Base-by-base conservation (phyloP, 495 filamentous ascomycete species). In the Gamarada debralockiae region DNA sequence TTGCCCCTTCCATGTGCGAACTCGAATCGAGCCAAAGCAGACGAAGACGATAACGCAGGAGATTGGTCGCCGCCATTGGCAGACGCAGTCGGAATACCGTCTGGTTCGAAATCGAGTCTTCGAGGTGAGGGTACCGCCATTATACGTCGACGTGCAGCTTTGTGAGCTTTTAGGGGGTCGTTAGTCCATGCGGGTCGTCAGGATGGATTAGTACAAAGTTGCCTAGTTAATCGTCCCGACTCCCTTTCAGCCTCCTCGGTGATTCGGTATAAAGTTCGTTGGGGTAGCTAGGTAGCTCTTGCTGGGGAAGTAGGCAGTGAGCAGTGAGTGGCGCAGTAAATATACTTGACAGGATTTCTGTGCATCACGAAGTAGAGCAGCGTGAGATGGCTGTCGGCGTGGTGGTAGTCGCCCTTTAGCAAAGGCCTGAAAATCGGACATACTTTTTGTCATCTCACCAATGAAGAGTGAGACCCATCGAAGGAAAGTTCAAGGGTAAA, bases 11-110 rank as follows among this genome's bases (percentile, higher is more conserved):
- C 86, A 3, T 83, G 73, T 65, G 91, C 86, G 59, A 92, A 90
- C 63, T 92, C 89, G 67, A 91, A 95, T 18, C 89, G 83, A n/a
- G 87, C 87, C 13, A 90, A 71, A 2, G 83, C 83, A 1, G 63
- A 67, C 39, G 76, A 71, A 0, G 73, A 73, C 14, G 64, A 60
- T 15, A 57, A 52, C 0, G 73, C 46, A 56, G 55, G 57, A 45
- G 50, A 33, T 41, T 52, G 50, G 38, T 53, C 58, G 18, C 21
- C 33, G 39, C 8, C 55, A n/a, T 36, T 50, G 15, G 41, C 47
- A 33, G 49, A 37, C 3, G 39, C 20, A 13, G 38, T 20, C 8
- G 55, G 46, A 3, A 55, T 41, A 24, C 17, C 22, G 34, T 65
- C 62, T 25, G 62, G 53, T 25, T 59, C 59, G 51, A 65, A 65